Percentiles rank a stretch among this genome's conserved stretches.
phyloP scores from a whole-genome alignment of 2,329 filamentous ascomycete species.

The Fusarium irregulare region DNA sequence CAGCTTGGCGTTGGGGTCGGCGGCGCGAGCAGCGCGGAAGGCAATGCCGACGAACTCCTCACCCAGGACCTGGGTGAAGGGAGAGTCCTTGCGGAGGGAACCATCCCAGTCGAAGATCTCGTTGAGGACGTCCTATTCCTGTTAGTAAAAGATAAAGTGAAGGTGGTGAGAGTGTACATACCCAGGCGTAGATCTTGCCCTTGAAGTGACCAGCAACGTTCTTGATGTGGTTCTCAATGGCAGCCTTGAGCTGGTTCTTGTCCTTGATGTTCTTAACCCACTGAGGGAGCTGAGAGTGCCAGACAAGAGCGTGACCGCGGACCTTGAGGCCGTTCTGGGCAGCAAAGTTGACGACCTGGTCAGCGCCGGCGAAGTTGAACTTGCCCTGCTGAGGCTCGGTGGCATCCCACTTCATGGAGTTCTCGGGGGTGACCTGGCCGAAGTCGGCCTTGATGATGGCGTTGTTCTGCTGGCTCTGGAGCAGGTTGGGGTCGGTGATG shows the following conservation, averaged over 20 bases:
- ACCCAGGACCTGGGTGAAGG: constrained; percentile 76
- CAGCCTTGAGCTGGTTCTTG: constrained; percentile 61
- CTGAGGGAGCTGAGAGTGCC: constrained; percentile 70
- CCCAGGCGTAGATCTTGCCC: constrained; percentile 63
- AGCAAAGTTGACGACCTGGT: constrained; percentile 71
- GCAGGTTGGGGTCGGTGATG: constrained; percentile 64
- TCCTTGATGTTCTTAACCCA: constrained; percentile 70
- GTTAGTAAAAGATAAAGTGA: constrained; percentile 19
- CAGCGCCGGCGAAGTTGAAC: constrained; percentile 69
- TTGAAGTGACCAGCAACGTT: constrained; percentile 68
- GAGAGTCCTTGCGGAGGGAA: constrained; percentile 63
- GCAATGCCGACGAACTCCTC: constrained; percentile 77
- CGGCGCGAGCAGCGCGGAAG: constrained; percentile 73
- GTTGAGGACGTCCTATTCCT: constrained; percentile 67
- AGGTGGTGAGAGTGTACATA: background rate
- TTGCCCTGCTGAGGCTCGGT: constrained; percentile 50
- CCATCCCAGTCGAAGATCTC: constrained; percentile 74
- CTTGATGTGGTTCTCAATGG: constrained; percentile 70
- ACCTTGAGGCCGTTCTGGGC: constrained; percentile 62
- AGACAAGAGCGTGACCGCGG: constrained; percentile 74
- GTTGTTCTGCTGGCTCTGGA: constrained; percentile 56
- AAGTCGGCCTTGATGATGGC: constrained; percentile 69
- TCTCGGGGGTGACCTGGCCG: constrained; percentile 74
- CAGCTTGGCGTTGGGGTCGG: constrained; percentile 74
- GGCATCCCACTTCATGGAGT: constrained; percentile 77